These are phyloP conservation scores for Blastobotrys attinorum DNA, from an alignment of 805 yeast genomes.

Conservation along the genomic window DNA sequence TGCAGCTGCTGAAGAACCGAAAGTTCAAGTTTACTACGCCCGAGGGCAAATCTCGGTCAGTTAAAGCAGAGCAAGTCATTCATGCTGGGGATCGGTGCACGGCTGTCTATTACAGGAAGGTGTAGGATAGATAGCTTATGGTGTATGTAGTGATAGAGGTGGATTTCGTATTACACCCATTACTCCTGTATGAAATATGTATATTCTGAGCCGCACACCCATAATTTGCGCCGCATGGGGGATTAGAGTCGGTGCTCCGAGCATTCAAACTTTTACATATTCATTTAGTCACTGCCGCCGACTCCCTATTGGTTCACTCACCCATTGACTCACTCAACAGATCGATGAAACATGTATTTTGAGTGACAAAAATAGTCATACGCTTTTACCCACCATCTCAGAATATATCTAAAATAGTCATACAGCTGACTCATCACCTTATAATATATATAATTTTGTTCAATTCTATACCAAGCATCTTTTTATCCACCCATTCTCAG, in stretches of 20 bases:
- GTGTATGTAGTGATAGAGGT: not conserved
- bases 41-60: conserved; percentile 22
- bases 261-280: no score
- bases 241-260: no score
- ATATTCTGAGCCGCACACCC: not conserved
- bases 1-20: conserved; percentile 34
- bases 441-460: no score
- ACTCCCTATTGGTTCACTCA: no score
- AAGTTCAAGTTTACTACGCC: conserved; percentile 17
- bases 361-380: no score
- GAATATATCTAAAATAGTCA: no score
- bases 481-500: not conserved
- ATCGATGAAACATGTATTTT: no score
- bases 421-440: no score
- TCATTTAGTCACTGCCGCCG: no score
- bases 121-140: not conserved
- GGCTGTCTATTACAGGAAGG: conserved; percentile 48
- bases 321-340: no score
- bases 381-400: no score
- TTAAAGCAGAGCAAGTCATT: conserved; percentile 43
- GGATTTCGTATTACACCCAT: not conserved
- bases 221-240: not conserved
- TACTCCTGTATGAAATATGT: not conserved
- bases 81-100: conserved; percentile 56
- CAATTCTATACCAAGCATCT: no score